A percentile compares a stretch with the other conserved stretches of the same genome.
Conservation (phyloP, 345 rosid genomes). For the Atalantia buxifolia region DNA sequence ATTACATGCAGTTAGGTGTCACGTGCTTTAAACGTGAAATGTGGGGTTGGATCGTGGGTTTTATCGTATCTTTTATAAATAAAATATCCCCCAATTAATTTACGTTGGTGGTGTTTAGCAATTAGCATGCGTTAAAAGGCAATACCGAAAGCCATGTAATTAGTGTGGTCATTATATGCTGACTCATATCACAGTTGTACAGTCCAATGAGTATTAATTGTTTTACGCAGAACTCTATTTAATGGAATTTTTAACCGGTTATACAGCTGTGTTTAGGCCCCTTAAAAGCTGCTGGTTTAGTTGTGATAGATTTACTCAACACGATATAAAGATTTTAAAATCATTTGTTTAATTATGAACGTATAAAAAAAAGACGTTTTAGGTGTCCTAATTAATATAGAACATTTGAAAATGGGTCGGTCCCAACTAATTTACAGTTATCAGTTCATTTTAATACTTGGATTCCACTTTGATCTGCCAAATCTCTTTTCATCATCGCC, state of each 20-base stretch:
- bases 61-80: neutral
- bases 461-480: neutral
- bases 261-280: constrained; percentile 14
- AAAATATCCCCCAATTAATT: too few species aligned
- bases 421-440: neutral
- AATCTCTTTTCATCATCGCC: neutral
- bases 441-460: neutral
- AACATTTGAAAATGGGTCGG: neutral
- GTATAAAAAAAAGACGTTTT: too few species aligned
- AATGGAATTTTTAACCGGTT: neutral
- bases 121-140: neutral
- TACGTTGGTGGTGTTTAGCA: neutral
- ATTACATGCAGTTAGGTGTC: constrained; percentile 23
- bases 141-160: neutral
- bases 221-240: neutral
- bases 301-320: neutral
- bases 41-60: constrained; percentile 35
- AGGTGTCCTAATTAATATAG: too few species aligned
- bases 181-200: constrained; percentile 11
- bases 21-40: constrained; percentile 44
- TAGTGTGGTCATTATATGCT: constrained; percentile 2
- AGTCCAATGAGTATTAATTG: constrained; percentile 1
- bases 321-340: neutral
- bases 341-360: neutral
- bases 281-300: neutral